phyloP scores from a whole-genome alignment of 352 stramenopile species.

The Phytophthora ramorum region DNA sequence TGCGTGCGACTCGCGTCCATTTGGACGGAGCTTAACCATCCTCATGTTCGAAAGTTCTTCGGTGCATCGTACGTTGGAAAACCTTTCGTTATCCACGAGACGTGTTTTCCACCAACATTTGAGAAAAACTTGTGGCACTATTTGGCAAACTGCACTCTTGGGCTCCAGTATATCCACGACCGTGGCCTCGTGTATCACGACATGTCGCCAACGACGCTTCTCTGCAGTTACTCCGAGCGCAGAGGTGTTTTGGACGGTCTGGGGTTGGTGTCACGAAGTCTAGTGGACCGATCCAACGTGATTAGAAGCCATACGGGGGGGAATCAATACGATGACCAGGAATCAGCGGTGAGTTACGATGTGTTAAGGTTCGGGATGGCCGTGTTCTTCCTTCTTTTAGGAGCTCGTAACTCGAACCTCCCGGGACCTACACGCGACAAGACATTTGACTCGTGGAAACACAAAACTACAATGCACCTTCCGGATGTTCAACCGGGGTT shows the following conservation, averaged over 20 bases:
- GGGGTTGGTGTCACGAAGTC: constrained; percentile 24
- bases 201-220: constrained; percentile 19
- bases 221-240: constrained; percentile 33
- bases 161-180: constrained; percentile 45
- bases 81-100: constrained; percentile 41
- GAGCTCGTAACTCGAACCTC: constrained; percentile 31
- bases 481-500: constrained; percentile 23
- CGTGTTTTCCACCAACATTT: constrained; percentile 32
- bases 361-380: constrained; percentile 32
- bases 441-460: constrained; percentile 31
- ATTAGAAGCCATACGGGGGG: constrained; percentile 4
- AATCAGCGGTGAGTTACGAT: constrained; percentile 21
- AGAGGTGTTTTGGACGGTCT: constrained; percentile 32
- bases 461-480: constrained; percentile 26
- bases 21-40: constrained; percentile 42
- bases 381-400: constrained; percentile 29
- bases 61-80: constrained; percentile 40
- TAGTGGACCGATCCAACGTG: constrained; percentile 21
- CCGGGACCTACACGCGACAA: constrained; percentile 23
- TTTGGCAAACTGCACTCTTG: constrained; percentile 33
- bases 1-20: constrained; percentile 26
- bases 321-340: constrained; percentile 9
- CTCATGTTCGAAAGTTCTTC: constrained; percentile 43
- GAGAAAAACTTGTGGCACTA: constrained; percentile 39
- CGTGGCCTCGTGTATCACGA: constrained; percentile 38